Evolutionary conservation across 768 basidiomycete species (phyloP).

Genomic region (Rhodotorula babjevae): DNA sequence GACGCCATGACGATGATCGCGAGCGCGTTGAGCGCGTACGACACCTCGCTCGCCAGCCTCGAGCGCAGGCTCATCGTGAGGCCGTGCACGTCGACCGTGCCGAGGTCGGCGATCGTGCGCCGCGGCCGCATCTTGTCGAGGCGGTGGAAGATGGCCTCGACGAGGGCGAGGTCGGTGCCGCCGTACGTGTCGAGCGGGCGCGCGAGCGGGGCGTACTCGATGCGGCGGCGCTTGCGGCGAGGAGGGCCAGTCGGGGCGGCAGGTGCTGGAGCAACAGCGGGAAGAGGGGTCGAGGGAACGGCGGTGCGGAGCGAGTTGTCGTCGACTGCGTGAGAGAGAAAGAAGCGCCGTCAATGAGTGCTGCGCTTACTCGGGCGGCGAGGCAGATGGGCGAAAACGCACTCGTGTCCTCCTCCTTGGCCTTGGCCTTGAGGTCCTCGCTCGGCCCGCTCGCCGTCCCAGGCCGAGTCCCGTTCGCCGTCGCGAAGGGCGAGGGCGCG

Average conservation of each 20-base stretch:
- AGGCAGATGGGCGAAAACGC: too few relatives aligned
- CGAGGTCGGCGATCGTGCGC: conserved; percentile 34
- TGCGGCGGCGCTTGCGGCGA: conserved; percentile 37
- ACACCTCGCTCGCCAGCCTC: conserved; percentile 72
- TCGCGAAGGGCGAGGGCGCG: background rate
- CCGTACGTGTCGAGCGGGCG: conserved; percentile 23
- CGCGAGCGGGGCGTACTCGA: conserved; percentile 36
- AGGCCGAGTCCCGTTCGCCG: background rate
- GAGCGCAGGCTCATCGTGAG: conserved; percentile 89
- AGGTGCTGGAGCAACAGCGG: background rate
- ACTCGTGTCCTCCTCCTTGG: background rate
- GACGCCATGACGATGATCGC: conserved; percentile 59
- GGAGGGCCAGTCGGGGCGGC: conserved; percentile 6
- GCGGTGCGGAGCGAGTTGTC: too few relatives aligned
- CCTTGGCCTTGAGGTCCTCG: background rate
- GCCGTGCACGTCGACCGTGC: conserved; percentile 68
- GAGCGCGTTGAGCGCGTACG: conserved; percentile 83
- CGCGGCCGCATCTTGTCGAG: conserved; percentile 13
- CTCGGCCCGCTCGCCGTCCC: background rate
- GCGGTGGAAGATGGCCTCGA: conserved; percentile 21
- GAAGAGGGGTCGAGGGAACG: too few relatives aligned
- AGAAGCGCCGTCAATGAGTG: too few relatives aligned
- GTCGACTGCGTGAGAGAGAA: too few relatives aligned
- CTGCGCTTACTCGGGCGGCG: too few relatives aligned
- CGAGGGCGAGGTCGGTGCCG: conserved; percentile 16